phyloP scores from a whole-genome alignment of 1,139 yeast species.

The Maudiozyma humilis region DNA sequence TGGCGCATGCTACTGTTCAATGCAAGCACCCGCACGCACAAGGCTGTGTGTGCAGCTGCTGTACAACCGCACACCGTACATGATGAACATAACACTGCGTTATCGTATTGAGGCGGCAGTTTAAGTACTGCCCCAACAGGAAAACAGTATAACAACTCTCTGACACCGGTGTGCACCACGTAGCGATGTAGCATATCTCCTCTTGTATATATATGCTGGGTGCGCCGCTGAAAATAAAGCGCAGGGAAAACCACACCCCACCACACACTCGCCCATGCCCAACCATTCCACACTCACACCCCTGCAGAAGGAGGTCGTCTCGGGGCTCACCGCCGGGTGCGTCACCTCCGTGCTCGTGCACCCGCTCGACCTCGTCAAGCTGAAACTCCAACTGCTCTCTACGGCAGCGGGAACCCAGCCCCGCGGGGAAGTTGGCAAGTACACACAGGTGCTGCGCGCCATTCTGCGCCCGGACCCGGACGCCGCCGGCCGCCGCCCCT shows the following conservation, averaged over 20 bases:
- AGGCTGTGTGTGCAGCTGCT: background rate
- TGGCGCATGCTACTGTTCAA: no score
- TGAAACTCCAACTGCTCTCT: slow-evolving; percentile 54
- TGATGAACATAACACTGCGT: slow-evolving; percentile 19
- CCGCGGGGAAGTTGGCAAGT: slow-evolving; percentile 4
- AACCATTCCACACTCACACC: slow-evolving; percentile 13
- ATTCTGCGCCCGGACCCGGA: background rate
- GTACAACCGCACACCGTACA: background rate
- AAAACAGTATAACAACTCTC: slow-evolving; percentile 10
- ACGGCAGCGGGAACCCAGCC: slow-evolving; percentile 5
- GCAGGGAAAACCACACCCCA: background rate
- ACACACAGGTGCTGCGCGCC: slow-evolving; percentile 12
- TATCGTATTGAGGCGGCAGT: slow-evolving; percentile 19
- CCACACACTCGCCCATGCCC: background rate
- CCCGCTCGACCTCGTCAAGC: slow-evolving; percentile 79
- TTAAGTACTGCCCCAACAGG: slow-evolving; percentile 14
- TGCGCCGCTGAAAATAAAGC: background rate
- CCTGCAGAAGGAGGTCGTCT: slow-evolving; percentile 45
- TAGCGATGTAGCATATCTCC: no score
- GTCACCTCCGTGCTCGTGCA: slow-evolving; percentile 74
- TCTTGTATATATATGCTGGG: no score
- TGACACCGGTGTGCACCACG: background rate
- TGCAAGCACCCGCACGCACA: background rate
- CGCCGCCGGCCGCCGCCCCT: background rate
- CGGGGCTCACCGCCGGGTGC: slow-evolving; percentile 82